A percentile compares a stretch with the other conserved stretches of the same genome.
Conservation (phyloP, 2,329 filamentous ascomycete species). For the Talaromyces sp. region DNA sequence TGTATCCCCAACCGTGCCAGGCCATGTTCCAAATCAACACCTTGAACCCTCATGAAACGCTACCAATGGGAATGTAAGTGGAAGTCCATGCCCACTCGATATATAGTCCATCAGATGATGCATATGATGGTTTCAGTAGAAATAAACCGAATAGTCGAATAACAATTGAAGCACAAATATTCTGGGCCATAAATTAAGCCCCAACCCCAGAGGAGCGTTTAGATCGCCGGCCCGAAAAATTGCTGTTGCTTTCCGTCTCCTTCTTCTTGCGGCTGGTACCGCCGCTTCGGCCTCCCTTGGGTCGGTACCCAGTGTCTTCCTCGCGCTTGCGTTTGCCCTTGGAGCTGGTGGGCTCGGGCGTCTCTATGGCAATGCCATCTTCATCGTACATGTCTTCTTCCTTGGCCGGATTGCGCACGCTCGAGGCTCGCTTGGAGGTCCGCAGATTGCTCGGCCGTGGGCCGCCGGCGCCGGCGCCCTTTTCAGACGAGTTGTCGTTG, state of each 20-base stretch:
- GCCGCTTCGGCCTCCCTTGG: slow-evolving; percentile 39
- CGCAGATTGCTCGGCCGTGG: slow-evolving; percentile 36
- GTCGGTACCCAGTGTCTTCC: slow-evolving; percentile 43
- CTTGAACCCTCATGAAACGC: background rate
- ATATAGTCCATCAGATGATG: too few relatives aligned
- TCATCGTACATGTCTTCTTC: slow-evolving; percentile 41
- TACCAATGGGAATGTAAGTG: background rate
- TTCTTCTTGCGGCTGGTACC: slow-evolving; percentile 35
- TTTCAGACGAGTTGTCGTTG: slow-evolving; percentile 49
- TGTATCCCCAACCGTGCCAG: background rate
- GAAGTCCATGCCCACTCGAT: too few relatives aligned
- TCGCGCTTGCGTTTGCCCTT: slow-evolving; percentile 45
- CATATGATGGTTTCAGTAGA: too few relatives aligned
- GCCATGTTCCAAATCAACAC: background rate
- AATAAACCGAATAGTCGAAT: background rate
- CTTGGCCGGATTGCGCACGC: slow-evolving; percentile 21
- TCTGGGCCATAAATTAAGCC: background rate
- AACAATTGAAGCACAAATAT: background rate
- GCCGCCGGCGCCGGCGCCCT: slow-evolving; percentile 19
- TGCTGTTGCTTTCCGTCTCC: slow-evolving; percentile 36
- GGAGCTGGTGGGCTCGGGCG: slow-evolving; percentile 21
- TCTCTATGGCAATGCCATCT: slow-evolving; percentile 35
- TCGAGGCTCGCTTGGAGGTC: slow-evolving; percentile 35
- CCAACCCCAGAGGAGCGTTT: slow-evolving; percentile 12
- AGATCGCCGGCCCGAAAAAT: slow-evolving; percentile 17